Percentiles rank a stretch among this genome's conserved stretches.
Conservation (phyloP, 768 basidiomycete species). For the Mycena olivaceomarginata region DNA sequence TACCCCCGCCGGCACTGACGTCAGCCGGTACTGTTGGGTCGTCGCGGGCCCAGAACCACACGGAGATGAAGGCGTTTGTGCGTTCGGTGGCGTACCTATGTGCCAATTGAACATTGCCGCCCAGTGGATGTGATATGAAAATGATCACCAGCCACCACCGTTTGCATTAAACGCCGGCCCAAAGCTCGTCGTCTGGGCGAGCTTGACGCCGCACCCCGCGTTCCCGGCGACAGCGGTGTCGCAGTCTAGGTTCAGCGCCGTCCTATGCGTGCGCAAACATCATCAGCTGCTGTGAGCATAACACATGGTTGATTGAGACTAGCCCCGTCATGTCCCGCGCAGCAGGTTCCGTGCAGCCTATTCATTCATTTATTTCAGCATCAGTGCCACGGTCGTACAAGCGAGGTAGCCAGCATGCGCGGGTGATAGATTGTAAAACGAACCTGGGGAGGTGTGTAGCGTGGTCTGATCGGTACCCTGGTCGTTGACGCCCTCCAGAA, state of each 20-base stretch:
- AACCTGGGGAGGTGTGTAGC: slow-evolving; percentile 65
- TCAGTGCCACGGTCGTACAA: not conserved
- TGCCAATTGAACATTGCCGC: not conserved
- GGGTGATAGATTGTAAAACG: not conserved
- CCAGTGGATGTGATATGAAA: not conserved
- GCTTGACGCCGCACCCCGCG: slow-evolving; percentile 68
- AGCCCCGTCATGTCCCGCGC: slow-evolving; percentile 66
- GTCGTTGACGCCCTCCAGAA: slow-evolving; percentile 70
- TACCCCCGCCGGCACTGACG: slow-evolving; percentile 60
- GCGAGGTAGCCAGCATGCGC: not conserved
- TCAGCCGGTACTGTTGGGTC: slow-evolving; percentile 67
- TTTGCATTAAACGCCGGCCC: slow-evolving; percentile 75
- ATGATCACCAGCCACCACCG: slow-evolving; percentile 75
- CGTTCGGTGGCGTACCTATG: slow-evolving; percentile 77
- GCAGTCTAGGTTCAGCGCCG: slow-evolving; percentile 62
- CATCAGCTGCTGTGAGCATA: too few species aligned
- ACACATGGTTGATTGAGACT: not conserved
- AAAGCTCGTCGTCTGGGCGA: slow-evolving; percentile 64
- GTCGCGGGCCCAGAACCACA: slow-evolving; percentile 85
- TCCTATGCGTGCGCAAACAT: slow-evolving; percentile 46
- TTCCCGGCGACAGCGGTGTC: slow-evolving; percentile 65
- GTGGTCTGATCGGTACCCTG: slow-evolving; percentile 62
- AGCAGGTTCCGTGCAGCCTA: slow-evolving; percentile 68
- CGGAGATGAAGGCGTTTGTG: slow-evolving; percentile 71
- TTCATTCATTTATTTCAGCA: not conserved